Conservation (phyloP, 768 basidiomycete species). For the Botryobasidium botryosum region DNA sequence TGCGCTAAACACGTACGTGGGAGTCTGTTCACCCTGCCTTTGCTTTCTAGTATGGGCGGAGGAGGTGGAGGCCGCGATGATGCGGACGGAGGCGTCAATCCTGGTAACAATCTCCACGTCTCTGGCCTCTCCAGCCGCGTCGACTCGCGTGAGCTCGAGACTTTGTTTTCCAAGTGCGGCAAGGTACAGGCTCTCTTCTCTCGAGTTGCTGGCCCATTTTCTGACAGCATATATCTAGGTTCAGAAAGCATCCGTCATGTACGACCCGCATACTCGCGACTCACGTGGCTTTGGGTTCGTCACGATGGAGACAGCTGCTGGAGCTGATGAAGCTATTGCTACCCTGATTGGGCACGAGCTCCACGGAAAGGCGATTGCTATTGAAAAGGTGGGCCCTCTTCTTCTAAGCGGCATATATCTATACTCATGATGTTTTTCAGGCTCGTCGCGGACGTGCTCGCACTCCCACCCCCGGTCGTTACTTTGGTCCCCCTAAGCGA, state of each 20-base stretch:
- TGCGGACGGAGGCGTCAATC: slow-evolving; percentile 30
- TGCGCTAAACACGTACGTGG: background rate
- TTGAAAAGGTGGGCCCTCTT: slow-evolving; percentile 54
- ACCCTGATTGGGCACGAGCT: slow-evolving; percentile 70
- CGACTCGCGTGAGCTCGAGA: slow-evolving; percentile 77
- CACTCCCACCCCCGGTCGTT: slow-evolving; percentile 86
- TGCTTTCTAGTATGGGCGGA: slow-evolving; percentile 8
- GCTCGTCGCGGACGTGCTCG: slow-evolving; percentile 80
- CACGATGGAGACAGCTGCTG: slow-evolving; percentile 65
- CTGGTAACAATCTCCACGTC: slow-evolving; percentile 51
- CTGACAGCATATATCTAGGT: slow-evolving; percentile 27
- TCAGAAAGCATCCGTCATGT: slow-evolving; percentile 44
- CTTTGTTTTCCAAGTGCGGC: slow-evolving; percentile 76
- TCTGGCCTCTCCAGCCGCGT: slow-evolving; percentile 40
- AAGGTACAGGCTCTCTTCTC: slow-evolving; percentile 55
- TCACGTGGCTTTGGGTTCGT: slow-evolving; percentile 84
- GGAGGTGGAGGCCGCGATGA: slow-evolving; percentile 10
- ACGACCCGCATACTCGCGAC: slow-evolving; percentile 47
- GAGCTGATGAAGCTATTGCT: slow-evolving; percentile 82
- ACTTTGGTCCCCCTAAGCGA: slow-evolving; percentile 85
- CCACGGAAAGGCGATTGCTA: slow-evolving; percentile 70
- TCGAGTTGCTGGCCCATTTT: background rate
- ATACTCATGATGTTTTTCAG: slow-evolving; percentile 22
- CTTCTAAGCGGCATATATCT: background rate
- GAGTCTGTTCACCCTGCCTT: slow-evolving; percentile 2